phyloP scores from a whole-genome alignment of 208 protist species.

The Leishmania lainsoni region DNA sequence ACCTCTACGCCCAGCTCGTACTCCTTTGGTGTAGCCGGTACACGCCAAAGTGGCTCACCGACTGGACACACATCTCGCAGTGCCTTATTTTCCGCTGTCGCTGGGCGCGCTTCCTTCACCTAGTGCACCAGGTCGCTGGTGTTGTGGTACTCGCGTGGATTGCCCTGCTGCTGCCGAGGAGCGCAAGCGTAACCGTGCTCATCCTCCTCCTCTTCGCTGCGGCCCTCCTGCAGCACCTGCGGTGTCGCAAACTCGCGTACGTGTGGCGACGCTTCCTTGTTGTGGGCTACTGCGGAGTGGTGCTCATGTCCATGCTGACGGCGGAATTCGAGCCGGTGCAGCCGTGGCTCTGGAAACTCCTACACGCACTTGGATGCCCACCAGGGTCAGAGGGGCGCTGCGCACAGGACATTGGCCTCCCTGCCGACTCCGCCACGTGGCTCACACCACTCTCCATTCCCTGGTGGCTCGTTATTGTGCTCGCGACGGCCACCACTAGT shows the following conservation, averaged over 20 bases:
- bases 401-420: conserved; percentile 24
- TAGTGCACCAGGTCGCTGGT: conserved; percentile 14
- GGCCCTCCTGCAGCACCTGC: conserved; percentile 24
- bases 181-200: conserved; percentile 23
- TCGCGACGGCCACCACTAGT: conserved; percentile 17
- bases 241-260: conserved; percentile 21
- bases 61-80: conserved; percentile 21
- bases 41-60: conserved; percentile 8
- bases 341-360: conserved; percentile 17
- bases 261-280: conserved; percentile 30
- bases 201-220: conserved; percentile 25
- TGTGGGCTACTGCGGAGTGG: conserved; percentile 34
- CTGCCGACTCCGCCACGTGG: conserved; percentile 18
- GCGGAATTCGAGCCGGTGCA: conserved; percentile 25
- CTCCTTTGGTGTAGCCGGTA: conserved; percentile 35
- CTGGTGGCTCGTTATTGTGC: conserved; percentile 33
- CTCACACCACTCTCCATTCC: conserved; percentile 31
- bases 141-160: conserved; percentile 29
- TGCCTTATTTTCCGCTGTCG: conserved; percentile 31
- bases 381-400: conserved; percentile 19
- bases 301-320: conserved; percentile 32
- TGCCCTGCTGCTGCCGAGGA: conserved; percentile 24
- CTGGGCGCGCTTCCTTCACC: conserved; percentile 16
- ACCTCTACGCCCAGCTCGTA: conserved; percentile 27
- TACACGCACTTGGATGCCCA: conserved; percentile 16